Base-by-base conservation (phyloP, 176 grass and related monocot species). In the Aegilops bicornis region DNA sequence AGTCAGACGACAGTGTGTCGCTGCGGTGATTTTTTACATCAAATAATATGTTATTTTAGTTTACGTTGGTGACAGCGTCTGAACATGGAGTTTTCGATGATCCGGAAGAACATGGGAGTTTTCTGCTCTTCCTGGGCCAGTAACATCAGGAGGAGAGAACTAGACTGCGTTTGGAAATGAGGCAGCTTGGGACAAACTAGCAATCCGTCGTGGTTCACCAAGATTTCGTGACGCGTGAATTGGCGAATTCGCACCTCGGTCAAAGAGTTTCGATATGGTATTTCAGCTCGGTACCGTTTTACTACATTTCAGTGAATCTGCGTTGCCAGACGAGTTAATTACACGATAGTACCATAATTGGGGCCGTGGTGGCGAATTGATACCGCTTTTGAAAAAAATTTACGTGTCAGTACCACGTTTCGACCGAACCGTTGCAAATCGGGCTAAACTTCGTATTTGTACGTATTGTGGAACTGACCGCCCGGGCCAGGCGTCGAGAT, bases 1-100 rank as follows among this genome's bases (percentile, higher is more conserved):
- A 58, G 1, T 90, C 79, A 87, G 89, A 30, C 40, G 74, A 17
- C 31, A 76, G 76, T 24, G 9, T 58, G 17, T 59, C 1, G 32
- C 35, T 1, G n/a, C 17, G 33, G 43, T 40, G 31, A 58, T 56
- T 82, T 17, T 59, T 16, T 39, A 69, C 43, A n/a, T n/a, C n/a
- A n/a, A n/a, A n/a, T n/a, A n/a, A n/a, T n/a, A n/a, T n/a, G n/a
- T n/a, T n/a, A n/a, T n/a, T 10, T 30, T 7, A 36, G 35, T 36
- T 36, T n/a, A 43, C 73, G n/a, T 37, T 29, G 80, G 73, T 48
- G 40, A 63, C 22, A 27, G 37, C 27, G n/a, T 47, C 6, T 40
- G 8, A 25, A 20, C 27, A 30, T 37, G 30, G 14, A 48, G 33
- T 4, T 62, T 33, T 30, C 3, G 56, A 59, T 22, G 19, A 7